Base-by-base conservation (phyloP, 2,329 filamentous ascomycete species). In the Epichloe sibirici region DNA sequence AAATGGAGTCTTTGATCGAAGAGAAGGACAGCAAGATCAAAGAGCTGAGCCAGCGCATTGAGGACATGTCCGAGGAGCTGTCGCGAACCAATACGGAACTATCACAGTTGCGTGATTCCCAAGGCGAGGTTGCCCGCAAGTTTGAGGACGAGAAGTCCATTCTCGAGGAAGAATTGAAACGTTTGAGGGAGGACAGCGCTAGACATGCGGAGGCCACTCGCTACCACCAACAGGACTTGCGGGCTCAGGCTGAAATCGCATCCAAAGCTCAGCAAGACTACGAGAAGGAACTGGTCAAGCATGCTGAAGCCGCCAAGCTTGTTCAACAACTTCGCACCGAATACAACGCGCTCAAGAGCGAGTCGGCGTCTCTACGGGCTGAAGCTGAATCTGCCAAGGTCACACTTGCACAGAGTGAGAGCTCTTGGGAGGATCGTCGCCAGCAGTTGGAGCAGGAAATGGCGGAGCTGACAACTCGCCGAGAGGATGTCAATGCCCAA, bases 241-340 rank as follows among this genome's bases (percentile, higher is more conserved):
- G 93, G 56, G 85, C 88, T 0, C 93, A 98, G 67, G 90, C 91
- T 31, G 87, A 94, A 45, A 97, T 98, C 62, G 90, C 93, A 2
- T 84, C 89, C 51, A 87, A 89, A 66, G 90, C 93, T 3, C 93
- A 98, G 65, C 86, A 95, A 64, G 90, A 93, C 59, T 98, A 98
- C 64, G 94, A 98, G 67, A 84, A 84, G 57, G 93, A 98, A 66
- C 77, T 98, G 11, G 80, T 95, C 62, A 96, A 93, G 71, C 93
- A 98, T 69, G 91, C 90, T 2, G 89, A 96, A 58, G 93, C 91
- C n/a, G 88, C 91, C 12, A 90, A 90, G 69, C 80, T 82, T 38
- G 75, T 96, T 13, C 89, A 95, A 59, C 77, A 77, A 51, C 74
- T 95, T 48, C 87, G 93, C 49, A 75, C 76, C 4, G 89, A 97